These are phyloP conservation scores for Hemisphaericaspora xylanilytica DNA, from an alignment of 1,139 yeast genomes.

Conservation along the genomic window DNA sequence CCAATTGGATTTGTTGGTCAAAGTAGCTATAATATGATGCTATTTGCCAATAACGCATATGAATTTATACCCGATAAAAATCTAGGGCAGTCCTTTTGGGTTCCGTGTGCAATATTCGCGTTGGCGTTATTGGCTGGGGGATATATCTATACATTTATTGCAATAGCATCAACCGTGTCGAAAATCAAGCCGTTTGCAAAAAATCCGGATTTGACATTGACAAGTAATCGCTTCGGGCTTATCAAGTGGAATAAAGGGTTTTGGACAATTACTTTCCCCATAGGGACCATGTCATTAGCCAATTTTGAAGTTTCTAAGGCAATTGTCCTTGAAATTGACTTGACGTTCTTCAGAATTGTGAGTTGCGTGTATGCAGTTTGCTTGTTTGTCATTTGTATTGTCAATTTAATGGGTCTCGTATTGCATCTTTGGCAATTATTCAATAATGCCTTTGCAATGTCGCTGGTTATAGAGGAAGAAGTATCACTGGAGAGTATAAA, in stretches of 20 bases:
- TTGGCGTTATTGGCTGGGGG: slow-evolving; percentile 58
- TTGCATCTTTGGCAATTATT: not conserved
- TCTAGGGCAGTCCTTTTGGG: slow-evolving; percentile 13
- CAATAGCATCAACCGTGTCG: slow-evolving; percentile 43
- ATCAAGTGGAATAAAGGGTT: slow-evolving; percentile 56
- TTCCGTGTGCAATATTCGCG: slow-evolving; percentile 29
- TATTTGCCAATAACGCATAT: slow-evolving; percentile 48
- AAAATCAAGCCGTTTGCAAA: slow-evolving; percentile 30
- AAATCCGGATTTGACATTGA: slow-evolving; percentile 21
- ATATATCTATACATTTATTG: slow-evolving; percentile 56
- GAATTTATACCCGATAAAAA: slow-evolving; percentile 15
- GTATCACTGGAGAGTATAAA: no score
- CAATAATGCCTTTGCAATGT: not conserved
- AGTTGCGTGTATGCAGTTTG: slow-evolving; percentile 58
- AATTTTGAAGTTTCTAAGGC: slow-evolving; percentile 47
- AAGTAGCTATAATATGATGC: slow-evolving; percentile 65
- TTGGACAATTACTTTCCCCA: slow-evolving; percentile 89
- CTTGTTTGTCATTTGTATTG: slow-evolving; percentile 19
- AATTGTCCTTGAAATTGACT: slow-evolving; percentile 21
- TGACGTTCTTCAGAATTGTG: slow-evolving; percentile 53
- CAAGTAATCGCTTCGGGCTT: slow-evolving; percentile 24
- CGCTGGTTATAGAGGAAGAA: not conserved
- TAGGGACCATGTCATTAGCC: slow-evolving; percentile 76
- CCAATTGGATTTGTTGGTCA: slow-evolving; percentile 60
- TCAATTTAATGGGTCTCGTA: slow-evolving; percentile 10